Evolutionary conservation across 2,329 filamentous ascomycete genomes (phyloP).

Genomic region (Rutstroemia sp.): DNA sequence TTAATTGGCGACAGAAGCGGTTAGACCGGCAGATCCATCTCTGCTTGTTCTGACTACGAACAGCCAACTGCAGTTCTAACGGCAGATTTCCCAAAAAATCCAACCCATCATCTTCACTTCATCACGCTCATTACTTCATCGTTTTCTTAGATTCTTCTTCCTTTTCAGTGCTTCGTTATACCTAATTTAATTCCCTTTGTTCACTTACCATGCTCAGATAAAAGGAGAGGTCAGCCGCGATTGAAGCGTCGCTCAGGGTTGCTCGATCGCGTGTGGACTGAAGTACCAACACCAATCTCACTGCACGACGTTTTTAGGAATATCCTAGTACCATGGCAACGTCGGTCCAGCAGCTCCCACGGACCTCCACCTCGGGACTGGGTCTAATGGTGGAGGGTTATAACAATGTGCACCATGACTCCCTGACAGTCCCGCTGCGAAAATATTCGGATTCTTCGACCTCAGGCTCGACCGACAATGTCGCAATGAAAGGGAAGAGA

Average conservation of each 20-base stretch:
- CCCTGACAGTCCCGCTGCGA: slow-evolving; percentile 9
- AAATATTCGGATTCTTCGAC: slow-evolving; percentile 18
- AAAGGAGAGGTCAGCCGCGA: slow-evolving; percentile 3
- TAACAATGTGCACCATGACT: slow-evolving; percentile 21
- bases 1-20: no score
- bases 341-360: slow-evolving; percentile 12
- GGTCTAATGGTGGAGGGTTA: slow-evolving; percentile 19
- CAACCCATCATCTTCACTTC: neutral
- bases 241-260: slow-evolving; percentile 7
- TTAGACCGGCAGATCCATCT: no score
- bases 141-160: neutral
- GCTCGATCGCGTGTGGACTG: slow-evolving; percentile 7
- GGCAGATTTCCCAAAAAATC: neutral
- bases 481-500: slow-evolving; percentile 18
- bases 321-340: slow-evolving; percentile 11
- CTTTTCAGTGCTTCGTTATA: neutral
- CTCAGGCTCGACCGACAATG: slow-evolving; percentile 17
- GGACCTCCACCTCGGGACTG: slow-evolving; percentile 10
- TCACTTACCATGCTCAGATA: neutral
- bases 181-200: neutral
- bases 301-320: slow-evolving; percentile 2
- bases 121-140: neutral
- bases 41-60: no score
- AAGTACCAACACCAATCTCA: neutral
- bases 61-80: no score